phyloP scores from a whole-genome alignment of 2,329 filamentous ascomycete genomes.

The Zasmidium cellare region DNA sequence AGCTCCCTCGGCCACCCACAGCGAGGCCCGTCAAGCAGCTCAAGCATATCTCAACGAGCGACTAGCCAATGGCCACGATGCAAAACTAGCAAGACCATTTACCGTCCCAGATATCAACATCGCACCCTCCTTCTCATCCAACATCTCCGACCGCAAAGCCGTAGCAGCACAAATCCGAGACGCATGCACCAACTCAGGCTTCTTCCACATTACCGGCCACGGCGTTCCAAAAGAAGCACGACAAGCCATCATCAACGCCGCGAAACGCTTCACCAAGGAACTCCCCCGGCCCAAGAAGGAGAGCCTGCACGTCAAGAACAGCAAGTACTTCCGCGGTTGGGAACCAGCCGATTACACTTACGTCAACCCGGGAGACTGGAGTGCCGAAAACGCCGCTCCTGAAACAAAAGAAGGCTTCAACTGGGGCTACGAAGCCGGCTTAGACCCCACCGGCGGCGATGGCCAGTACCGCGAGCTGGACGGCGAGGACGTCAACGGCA shows the following conservation, averaged over 20 bases:
- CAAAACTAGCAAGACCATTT: conserved; percentile 25
- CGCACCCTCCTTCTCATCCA: conserved; percentile 36
- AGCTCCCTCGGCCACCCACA: conserved; percentile 21
- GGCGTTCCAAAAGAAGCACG: conserved; percentile 32
- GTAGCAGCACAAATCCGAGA: conserved; percentile 41
- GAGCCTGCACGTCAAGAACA: conserved; percentile 40
- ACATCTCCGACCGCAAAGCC: conserved; percentile 33
- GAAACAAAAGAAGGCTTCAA: conserved; percentile 47
- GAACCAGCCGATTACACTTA: conserved; percentile 44
- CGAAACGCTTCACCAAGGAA: conserved; percentile 39
- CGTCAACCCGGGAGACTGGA: conserved; percentile 38
- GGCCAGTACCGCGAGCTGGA: conserved; percentile 44
- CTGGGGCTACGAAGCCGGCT: conserved; percentile 42
- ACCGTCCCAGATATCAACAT: conserved; percentile 42
- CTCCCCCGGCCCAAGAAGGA: conserved; percentile 38
- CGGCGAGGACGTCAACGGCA: conserved; percentile 37
- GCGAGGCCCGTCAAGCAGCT: conserved; percentile 37
- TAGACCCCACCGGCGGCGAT: conserved; percentile 44
- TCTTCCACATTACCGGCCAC: conserved; percentile 44
- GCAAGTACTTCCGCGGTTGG: conserved; percentile 42
- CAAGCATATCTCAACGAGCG: conserved; percentile 37
- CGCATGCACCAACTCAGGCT: conserved; percentile 41
- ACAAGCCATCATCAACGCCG: conserved; percentile 37
- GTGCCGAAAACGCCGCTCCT: conserved; percentile 22
- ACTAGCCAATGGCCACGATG: conserved; percentile 24